phyloP scores from a whole-genome alignment of 371 early-diverging fungal species.

The Dichotomocladium elegans region DNA sequence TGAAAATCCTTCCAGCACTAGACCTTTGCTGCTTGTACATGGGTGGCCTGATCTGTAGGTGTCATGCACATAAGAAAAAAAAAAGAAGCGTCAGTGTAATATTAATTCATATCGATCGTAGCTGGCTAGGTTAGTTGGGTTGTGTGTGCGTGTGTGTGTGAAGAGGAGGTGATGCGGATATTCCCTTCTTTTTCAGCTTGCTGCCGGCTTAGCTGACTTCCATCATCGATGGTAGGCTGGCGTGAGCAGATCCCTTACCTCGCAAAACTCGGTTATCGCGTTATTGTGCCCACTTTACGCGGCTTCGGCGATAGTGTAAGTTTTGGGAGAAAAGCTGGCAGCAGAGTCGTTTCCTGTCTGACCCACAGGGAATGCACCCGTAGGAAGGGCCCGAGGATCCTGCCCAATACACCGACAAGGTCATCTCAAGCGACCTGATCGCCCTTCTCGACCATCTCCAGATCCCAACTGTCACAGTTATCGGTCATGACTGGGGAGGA shows the following conservation, averaged over 20 bases:
- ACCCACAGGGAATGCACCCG: background rate
- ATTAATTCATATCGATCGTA: background rate
- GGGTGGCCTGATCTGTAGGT: slow-evolving; percentile 67
- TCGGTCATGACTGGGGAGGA: slow-evolving; percentile 83
- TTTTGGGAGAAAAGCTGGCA: no score
- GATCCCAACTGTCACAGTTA: slow-evolving; percentile 53
- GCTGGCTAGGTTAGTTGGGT: background rate
- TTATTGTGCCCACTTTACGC: slow-evolving; percentile 62
- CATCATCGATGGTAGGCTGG: slow-evolving; percentile 53
- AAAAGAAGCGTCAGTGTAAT: background rate
- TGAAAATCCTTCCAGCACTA: slow-evolving; percentile 48
- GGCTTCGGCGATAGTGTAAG: slow-evolving; percentile 71
- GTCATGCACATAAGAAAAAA: no score
- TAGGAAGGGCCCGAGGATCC: slow-evolving; percentile 48
- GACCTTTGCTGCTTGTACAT: slow-evolving; percentile 55
- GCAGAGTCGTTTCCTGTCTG: no score
- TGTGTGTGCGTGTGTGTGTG: no score
- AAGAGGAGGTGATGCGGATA: no score
- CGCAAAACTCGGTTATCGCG: slow-evolving; percentile 63
- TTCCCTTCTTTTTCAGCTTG: background rate
- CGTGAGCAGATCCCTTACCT: slow-evolving; percentile 69
- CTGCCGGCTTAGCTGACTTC: no score
- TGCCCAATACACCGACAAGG: slow-evolving; percentile 49
- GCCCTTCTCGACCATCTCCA: slow-evolving; percentile 59
- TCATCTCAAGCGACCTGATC: slow-evolving; percentile 48